Conservation (phyloP, 2,329 filamentous ascomycete species). For the Cladobotryum protrusum region DNA sequence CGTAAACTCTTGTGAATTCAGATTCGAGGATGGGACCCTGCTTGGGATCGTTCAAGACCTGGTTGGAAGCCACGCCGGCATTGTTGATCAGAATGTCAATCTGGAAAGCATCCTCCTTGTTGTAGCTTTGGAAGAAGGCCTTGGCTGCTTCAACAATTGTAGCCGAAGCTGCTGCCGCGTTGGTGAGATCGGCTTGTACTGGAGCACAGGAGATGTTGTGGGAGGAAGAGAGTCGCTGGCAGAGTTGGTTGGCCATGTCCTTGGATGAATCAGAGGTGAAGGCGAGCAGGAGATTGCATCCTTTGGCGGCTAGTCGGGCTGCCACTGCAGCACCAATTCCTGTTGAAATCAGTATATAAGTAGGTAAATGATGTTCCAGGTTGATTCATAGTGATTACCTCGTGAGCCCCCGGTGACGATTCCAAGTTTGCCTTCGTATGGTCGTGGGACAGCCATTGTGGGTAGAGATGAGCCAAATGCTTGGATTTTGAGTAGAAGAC, state of each 20-base stretch:
- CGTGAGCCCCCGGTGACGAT: conserved; percentile 29
- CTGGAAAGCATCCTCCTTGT: conserved; percentile 19
- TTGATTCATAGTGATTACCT: conserved; percentile 16
- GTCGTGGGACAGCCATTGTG: conserved; percentile 19
- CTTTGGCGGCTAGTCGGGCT: conserved; percentile 53
- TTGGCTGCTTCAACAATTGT: conserved; percentile 25
- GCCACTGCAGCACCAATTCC: conserved; percentile 53
- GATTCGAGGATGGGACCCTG: conserved; percentile 47
- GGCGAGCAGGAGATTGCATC: conserved; percentile 52
- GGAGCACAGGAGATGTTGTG: conserved; percentile 30
- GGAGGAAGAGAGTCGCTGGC: conserved; percentile 37
- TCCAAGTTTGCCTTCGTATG: conserved; percentile 28
- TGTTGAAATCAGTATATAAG: background rate
- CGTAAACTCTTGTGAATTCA: conserved; percentile 67
- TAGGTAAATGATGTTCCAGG: background rate
- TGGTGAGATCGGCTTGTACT: conserved; percentile 26
- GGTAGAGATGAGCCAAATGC: background rate
- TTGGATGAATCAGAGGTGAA: conserved; percentile 53
- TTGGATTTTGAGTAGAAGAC: background rate
- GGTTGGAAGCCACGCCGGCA: conserved; percentile 65
- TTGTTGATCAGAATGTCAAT: conserved; percentile 88
- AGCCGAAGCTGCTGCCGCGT: conserved; percentile 19
- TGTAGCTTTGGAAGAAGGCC: conserved; percentile 21
- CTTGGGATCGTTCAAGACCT: conserved; percentile 50
- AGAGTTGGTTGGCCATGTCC: conserved; percentile 40